These are phyloP conservation scores for Tripidium arundinaceum DNA, from an alignment of 202 grass and related monocot genomes.

Conservation along the genomic window DNA sequence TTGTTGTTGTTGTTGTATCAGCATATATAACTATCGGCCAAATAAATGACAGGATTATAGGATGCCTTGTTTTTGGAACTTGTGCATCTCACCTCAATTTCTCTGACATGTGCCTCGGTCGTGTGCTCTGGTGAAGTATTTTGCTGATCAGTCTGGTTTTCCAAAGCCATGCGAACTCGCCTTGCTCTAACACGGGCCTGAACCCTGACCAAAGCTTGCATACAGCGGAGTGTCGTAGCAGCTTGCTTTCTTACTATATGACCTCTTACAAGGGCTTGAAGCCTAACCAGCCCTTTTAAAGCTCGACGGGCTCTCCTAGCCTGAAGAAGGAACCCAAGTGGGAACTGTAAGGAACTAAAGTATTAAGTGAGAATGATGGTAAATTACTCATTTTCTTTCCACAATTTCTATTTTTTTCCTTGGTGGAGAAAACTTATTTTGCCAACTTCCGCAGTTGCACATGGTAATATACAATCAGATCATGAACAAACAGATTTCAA, in stretches of 20 bases:
- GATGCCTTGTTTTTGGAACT: neutral
- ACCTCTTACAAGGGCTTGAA: slow-evolving; percentile 95
- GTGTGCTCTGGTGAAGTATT: slow-evolving; percentile 39
- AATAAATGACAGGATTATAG: neutral
- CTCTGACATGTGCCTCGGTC: slow-evolving; percentile 51
- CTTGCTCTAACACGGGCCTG: slow-evolving; percentile 91
- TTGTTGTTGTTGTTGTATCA: too few relatives aligned
- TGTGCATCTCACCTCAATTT: slow-evolving; percentile 71
- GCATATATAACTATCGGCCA: neutral
- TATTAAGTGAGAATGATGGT: neutral
- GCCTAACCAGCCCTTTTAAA: slow-evolving; percentile 87
- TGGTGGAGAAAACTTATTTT: neutral
- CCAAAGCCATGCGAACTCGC: slow-evolving; percentile 78
- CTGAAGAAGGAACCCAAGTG: slow-evolving; percentile 45
- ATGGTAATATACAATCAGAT: neutral
- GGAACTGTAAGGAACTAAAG: neutral
- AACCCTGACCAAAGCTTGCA: slow-evolving; percentile 95
- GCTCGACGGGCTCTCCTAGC: slow-evolving; percentile 87
- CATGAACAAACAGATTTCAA: slow-evolving; percentile 6
- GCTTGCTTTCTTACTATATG: slow-evolving; percentile 98
- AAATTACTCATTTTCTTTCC: neutral
- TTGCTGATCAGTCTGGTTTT: slow-evolving; percentile 72
- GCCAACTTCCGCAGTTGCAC: neutral
- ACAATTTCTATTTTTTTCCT: neutral
- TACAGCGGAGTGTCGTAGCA: slow-evolving; percentile 77